Conservation (phyloP, 2,329 filamentous ascomycete species). For the Alternaria sp. region DNA sequence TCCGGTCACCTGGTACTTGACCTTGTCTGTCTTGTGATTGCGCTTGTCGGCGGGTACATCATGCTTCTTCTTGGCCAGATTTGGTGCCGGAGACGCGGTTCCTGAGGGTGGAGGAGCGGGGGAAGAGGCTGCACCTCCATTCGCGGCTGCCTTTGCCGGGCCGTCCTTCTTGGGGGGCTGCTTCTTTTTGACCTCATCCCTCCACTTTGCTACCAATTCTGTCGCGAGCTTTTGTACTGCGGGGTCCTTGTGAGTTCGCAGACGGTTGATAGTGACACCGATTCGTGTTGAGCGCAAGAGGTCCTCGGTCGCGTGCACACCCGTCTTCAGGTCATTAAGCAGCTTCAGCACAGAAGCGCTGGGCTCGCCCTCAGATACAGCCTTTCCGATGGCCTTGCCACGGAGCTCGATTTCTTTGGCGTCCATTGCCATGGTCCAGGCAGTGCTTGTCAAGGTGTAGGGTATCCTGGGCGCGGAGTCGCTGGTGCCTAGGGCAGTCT, state of each 20-base stretch:
- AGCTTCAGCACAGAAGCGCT: conserved; percentile 75
- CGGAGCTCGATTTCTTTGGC: conserved; percentile 80
- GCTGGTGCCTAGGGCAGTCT: conserved; percentile 1
- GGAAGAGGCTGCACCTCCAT: conserved; percentile 41
- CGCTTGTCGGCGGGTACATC: conserved; percentile 76
- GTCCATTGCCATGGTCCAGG: conserved; percentile 67
- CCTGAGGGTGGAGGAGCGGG: conserved; percentile 48
- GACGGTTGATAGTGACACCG: conserved; percentile 87
- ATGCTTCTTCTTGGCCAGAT: conserved; percentile 62
- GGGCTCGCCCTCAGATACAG: conserved; percentile 77
- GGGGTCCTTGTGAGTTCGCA: conserved; percentile 79
- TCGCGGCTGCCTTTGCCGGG: conserved; percentile 32
- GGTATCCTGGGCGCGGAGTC: not conserved
- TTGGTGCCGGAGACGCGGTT: conserved; percentile 59
- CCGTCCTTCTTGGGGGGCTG: conserved; percentile 38
- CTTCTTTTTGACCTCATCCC: conserved; percentile 73
- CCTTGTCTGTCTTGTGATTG: conserved; percentile 80
- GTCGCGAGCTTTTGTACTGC: conserved; percentile 77
- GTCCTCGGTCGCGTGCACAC: conserved; percentile 86
- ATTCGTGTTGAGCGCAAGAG: conserved; percentile 90
- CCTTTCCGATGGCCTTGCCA: conserved; percentile 83
- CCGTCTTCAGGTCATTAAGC: conserved; percentile 80
- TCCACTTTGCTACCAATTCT: conserved; percentile 90
- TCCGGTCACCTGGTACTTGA: conserved; percentile 79
- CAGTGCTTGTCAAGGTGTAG: conserved; percentile 1